Conservation (phyloP, 2,329 filamentous ascomycete genomes). For the Sporothrix globosa region DNA sequence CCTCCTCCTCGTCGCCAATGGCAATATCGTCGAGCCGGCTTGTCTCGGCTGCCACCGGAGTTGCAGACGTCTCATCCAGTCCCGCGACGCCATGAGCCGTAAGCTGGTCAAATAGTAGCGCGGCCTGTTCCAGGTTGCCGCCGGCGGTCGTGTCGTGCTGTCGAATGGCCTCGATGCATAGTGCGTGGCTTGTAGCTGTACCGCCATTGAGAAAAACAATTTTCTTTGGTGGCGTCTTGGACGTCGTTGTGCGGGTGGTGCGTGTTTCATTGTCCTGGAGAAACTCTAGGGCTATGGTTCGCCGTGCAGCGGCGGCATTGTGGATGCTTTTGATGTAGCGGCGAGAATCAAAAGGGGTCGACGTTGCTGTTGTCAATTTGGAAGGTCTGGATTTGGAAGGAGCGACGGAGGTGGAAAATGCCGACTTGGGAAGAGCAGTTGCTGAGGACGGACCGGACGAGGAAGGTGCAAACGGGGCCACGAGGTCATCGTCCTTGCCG, state of each 20-base stretch:
- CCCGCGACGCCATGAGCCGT: conserved; percentile 55
- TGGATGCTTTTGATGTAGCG: conserved; percentile 56
- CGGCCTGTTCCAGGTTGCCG: conserved; percentile 55
- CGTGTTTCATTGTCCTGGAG: conserved; percentile 43
- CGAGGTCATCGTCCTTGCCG: conserved; percentile 39
- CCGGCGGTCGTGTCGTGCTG: conserved; percentile 50
- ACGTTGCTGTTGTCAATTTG: neutral
- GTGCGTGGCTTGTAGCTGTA: conserved; percentile 56
- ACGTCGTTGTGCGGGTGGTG: neutral
- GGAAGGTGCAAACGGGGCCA: conserved; percentile 37
- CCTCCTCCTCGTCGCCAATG: conserved; percentile 43
- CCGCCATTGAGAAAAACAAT: conserved; percentile 66
- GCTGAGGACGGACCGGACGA: conserved; percentile 12
- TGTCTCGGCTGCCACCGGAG: neutral
- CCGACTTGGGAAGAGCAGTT: conserved; percentile 10
- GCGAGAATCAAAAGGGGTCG: conserved; percentile 40
- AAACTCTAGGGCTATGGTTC: conserved; percentile 56
- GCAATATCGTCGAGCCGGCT: conserved; percentile 3
- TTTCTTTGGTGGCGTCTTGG: conserved; percentile 44
- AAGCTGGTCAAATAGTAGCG: conserved; percentile 55
- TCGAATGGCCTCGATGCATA: conserved; percentile 60
- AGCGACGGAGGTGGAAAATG: conserved; percentile 14
- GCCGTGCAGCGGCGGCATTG: conserved; percentile 52
- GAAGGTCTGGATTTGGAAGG: neutral
- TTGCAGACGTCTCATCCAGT: conserved; percentile 36